Evolutionary conservation across 257 asterid genomes (phyloP), one percentile per base, ranked within the genome.

Genomic region (Nicotiana paniculata): DNA sequence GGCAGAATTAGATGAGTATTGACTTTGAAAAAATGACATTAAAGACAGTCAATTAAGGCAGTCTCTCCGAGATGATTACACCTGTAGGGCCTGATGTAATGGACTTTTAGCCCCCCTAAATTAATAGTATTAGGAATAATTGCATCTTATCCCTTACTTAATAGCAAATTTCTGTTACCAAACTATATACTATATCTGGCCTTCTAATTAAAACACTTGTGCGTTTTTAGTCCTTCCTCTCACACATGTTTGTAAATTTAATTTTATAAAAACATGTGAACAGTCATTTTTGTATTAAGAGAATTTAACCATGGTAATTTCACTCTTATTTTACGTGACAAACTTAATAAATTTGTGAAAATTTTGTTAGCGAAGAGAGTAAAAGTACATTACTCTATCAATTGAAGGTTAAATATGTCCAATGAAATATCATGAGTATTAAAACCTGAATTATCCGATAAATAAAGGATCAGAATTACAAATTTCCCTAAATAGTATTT

Each of bases 21-120:
- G 90, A 86, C 89, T 89, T 87, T 82, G 57, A 86, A 80, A 21
- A 46, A 6, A 43, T 43, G 46, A 37, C 77, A 59, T 55, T 76
- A 85, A 88, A 81, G 69, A 81, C 85, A 82, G 89, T 86, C 90
- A 82, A 87, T 79, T 82, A 82, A 84, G 77, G 88, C 76, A 70
- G 67, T 81, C 87, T 72, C 82, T 70, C 67, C 77, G 18, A 55
- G 57, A 85, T 81, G 81, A 35, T 13, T 74, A 84, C 93, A 85
- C 83, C 72, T 86, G 86, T 72, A 84, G 82, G 86, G 39, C 37
- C 81, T 16, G 2, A 54, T 39, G 12, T 59, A 51, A 6, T 21
- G 12, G 30, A 11, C 32, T 9, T 21, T 21, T 61, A 61, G 13
- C 7, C 33, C 32, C 32, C 21, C 24, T 21, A 21, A 21, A 21